Percentiles rank a stretch among this genome's conserved stretches.
Conservation (phyloP, 345 rosid species). For the Iberis pinnata region DNA sequence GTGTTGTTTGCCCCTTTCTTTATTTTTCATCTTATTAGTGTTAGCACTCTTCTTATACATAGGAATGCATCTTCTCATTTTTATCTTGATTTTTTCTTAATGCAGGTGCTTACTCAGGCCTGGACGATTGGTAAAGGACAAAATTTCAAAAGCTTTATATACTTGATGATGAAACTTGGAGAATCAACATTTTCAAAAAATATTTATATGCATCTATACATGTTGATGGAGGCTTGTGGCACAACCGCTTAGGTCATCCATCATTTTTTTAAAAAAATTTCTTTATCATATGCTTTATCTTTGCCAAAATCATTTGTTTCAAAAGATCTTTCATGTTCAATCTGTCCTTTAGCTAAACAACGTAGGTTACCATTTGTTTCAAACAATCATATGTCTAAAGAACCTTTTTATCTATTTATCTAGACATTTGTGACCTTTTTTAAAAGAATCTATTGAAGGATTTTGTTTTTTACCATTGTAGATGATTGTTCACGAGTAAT, state of each 20-base stretch:
- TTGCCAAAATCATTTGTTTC: not conserved
- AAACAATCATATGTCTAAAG: not conserved
- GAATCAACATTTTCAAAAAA: not conserved
- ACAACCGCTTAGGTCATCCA: not conserved
- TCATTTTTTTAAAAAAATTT: not conserved
- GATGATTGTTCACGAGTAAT: not conserved
- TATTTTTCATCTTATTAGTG: not conserved
- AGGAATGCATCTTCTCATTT: not conserved
- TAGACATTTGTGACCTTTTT: not conserved
- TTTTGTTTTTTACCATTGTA: not conserved
- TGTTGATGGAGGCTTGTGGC: not conserved
- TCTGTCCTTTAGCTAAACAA: not conserved
- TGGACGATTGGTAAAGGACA: not conserved
- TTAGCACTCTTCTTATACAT: not conserved
- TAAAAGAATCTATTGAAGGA: not conserved
- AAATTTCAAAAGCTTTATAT: not conserved
- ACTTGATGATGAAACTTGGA: not conserved
- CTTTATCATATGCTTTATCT: not conserved
- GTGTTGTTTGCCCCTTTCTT: not conserved
- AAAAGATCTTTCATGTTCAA: not conserved
- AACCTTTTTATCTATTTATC: not conserved
- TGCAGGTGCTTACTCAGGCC: too few species aligned
- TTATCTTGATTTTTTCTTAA: too few species aligned
- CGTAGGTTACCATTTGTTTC: too few species aligned
- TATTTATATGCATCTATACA: not conserved